These are phyloP conservation scores for Phytophthora agathidicida DNA, from an alignment of 352 stramenopile species.

Conservation along the genomic window DNA sequence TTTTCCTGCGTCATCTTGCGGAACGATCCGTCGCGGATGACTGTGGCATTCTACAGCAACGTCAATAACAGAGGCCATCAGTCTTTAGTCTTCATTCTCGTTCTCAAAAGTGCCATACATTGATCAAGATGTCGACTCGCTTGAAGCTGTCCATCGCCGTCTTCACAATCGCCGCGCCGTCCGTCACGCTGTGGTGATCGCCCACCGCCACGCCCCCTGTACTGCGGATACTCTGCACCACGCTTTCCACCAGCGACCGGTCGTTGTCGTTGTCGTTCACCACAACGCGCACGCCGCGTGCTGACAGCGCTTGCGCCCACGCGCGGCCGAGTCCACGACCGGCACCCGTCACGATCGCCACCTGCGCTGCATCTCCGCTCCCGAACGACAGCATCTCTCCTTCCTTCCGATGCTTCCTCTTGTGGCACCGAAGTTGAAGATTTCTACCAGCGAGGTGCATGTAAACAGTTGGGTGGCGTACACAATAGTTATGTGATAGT, in stretches of 20 bases:
- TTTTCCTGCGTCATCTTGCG: slow-evolving; percentile 70
- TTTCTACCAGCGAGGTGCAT: slow-evolving; percentile 17
- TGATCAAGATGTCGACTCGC: slow-evolving; percentile 78
- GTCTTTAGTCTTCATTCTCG: slow-evolving; percentile 6
- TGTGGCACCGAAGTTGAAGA: slow-evolving; percentile 35
- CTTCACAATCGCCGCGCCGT: slow-evolving; percentile 53
- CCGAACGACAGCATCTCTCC: slow-evolving; percentile 49
- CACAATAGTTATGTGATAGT: slow-evolving; percentile 1
- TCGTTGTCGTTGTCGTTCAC: slow-evolving; percentile 77
- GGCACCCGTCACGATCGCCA: slow-evolving; percentile 70
- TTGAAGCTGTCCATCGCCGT: slow-evolving; percentile 51
- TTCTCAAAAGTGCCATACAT: slow-evolving; percentile 41
- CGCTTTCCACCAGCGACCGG: slow-evolving; percentile 43
- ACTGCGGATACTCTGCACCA: slow-evolving; percentile 47
- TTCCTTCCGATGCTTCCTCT: not conserved
- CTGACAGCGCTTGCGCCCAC: slow-evolving; percentile 57
- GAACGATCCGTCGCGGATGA: slow-evolving; percentile 78
- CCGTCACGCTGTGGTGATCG: slow-evolving; percentile 56
- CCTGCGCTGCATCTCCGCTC: slow-evolving; percentile 48
- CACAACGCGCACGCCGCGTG: slow-evolving; percentile 55
- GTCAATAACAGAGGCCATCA: slow-evolving; percentile 14
- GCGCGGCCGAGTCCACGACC: slow-evolving; percentile 53
- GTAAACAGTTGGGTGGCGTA: slow-evolving; percentile 22
- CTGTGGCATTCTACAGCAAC: slow-evolving; percentile 61
- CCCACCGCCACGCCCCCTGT: slow-evolving; percentile 50